These are phyloP conservation scores for Penicillium thymicola DNA, from an alignment of 2,329 filamentous ascomycete genomes.

Conservation along the genomic window DNA sequence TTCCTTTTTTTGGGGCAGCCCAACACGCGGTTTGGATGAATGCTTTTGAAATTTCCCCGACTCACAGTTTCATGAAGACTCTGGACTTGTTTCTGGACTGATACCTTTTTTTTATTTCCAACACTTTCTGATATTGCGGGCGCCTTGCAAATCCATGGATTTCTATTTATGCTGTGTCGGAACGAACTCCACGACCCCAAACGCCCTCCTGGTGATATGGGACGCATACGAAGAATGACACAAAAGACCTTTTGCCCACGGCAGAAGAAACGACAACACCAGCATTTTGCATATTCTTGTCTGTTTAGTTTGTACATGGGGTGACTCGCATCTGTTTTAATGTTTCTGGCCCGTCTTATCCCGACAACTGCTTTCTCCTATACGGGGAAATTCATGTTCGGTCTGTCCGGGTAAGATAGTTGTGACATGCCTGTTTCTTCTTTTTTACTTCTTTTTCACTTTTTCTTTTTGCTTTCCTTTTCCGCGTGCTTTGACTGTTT, in stretches of 20 bases:
- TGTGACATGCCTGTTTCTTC: slow-evolving; percentile 16
- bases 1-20: slow-evolving; percentile 40
- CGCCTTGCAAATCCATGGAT: slow-evolving; percentile 28
- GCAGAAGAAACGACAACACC: slow-evolving; percentile 37
- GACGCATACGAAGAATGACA: slow-evolving; percentile 39
- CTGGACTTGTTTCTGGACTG: slow-evolving; percentile 11
- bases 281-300: slow-evolving; percentile 37
- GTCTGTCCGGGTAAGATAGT: slow-evolving; percentile 10
- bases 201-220: slow-evolving; percentile 25
- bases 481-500: slow-evolving; percentile 14
- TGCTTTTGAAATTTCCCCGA: slow-evolving; percentile 12
- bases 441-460: slow-evolving; percentile 13
- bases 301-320: slow-evolving; percentile 35
- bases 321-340: slow-evolving; percentile 32
- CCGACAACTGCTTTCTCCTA: slow-evolving; percentile 4
- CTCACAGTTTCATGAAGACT: slow-evolving; percentile 11
- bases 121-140: slow-evolving; percentile 19
- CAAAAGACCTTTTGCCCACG: slow-evolving; percentile 30
- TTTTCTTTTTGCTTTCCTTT: slow-evolving; percentile 12
- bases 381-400: slow-evolving; percentile 8
- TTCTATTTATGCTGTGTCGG: slow-evolving; percentile 21
- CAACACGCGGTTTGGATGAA: slow-evolving; percentile 33
- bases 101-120: slow-evolving; percentile 16
- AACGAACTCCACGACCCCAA: slow-evolving; percentile 28
- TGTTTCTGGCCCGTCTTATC: slow-evolving; percentile 18